Percentiles rank a stretch among this genome's conserved stretches.
phyloP scores from a whole-genome alignment of 2,329 filamentous ascomycete genomes.

The Scedosporium dehoogii region DNA sequence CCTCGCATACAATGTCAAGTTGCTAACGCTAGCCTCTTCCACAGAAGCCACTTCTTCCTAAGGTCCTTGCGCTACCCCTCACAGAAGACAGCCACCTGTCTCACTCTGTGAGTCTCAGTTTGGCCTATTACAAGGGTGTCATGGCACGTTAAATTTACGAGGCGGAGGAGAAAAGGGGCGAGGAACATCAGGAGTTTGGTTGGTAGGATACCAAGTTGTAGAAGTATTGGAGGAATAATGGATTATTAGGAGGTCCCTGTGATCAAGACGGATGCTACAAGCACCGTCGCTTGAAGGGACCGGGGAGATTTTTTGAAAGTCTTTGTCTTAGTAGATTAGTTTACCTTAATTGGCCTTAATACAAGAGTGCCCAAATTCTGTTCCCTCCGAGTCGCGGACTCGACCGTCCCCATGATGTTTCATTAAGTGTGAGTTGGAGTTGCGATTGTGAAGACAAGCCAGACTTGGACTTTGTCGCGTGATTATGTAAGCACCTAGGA shows the following conservation, averaged over 20 bases:
- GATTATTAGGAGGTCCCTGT: neutral
- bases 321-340: neutral
- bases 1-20: neutral
- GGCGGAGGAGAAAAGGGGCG: neutral
- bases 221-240: neutral
- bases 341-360: neutral
- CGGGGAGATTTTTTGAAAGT: neutral
- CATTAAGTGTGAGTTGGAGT: too few relatives aligned
- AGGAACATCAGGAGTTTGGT: neutral
- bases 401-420: too few relatives aligned
- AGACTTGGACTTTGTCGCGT: too few relatives aligned
- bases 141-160: conserved; percentile 31
- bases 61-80: conserved; percentile 50
- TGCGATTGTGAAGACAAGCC: too few relatives aligned
- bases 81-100: conserved; percentile 63
- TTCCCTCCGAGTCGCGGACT: too few relatives aligned
- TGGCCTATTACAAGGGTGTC: conserved; percentile 57
- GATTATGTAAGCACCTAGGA: too few relatives aligned
- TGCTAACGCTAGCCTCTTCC: conserved; percentile 12
- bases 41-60: conserved; percentile 20
- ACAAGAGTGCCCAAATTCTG: neutral
- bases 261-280: neutral
- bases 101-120: conserved; percentile 60
- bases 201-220: neutral
- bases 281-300: neutral